Conservation (phyloP, 768 basidiomycete genomes). For the Russula griseocarnosa region DNA sequence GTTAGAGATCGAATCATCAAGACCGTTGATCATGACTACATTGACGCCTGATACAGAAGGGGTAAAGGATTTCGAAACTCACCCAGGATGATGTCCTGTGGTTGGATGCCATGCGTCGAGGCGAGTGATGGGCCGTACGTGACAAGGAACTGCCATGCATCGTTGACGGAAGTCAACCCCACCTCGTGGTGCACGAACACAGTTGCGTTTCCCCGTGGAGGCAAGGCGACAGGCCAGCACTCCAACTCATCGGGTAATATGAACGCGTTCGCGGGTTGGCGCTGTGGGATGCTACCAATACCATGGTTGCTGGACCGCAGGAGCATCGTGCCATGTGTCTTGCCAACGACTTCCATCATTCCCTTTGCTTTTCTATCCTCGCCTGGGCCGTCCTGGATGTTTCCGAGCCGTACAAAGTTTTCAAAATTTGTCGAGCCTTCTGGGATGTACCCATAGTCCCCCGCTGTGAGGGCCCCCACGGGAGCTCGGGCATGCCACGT, state of each 20-base stretch:
- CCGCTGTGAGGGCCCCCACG: conserved; percentile 6
- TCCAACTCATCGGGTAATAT: conserved; percentile 19
- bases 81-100: conserved; percentile 24
- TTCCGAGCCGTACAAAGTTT: conserved; percentile 23
- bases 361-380: not conserved
- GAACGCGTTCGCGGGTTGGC: conserved; percentile 14
- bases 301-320: not conserved
- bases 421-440: conserved; percentile 17
- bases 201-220: conserved; percentile 16
- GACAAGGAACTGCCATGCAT: conserved; percentile 22
- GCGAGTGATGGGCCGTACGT: conserved; percentile 16
- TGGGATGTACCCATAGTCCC: conserved; percentile 25
- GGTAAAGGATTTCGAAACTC: not conserved
- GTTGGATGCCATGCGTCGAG: conserved; percentile 16
- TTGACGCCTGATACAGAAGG: not conserved
- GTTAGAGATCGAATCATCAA: not conserved
- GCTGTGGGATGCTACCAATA: conserved; percentile 11
- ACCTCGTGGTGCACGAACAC: conserved; percentile 20
- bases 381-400: conserved; percentile 4
- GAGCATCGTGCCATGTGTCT: conserved; percentile 22
- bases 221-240: conserved; percentile 24
- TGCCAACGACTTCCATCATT: conserved; percentile 12
- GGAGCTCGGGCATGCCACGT: conserved; percentile 24
- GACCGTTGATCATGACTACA: not conserved
- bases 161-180: conserved; percentile 20